phyloP scores from a whole-genome alignment of 768 basidiomycete genomes.

The Guyanaporus albipodus region DNA sequence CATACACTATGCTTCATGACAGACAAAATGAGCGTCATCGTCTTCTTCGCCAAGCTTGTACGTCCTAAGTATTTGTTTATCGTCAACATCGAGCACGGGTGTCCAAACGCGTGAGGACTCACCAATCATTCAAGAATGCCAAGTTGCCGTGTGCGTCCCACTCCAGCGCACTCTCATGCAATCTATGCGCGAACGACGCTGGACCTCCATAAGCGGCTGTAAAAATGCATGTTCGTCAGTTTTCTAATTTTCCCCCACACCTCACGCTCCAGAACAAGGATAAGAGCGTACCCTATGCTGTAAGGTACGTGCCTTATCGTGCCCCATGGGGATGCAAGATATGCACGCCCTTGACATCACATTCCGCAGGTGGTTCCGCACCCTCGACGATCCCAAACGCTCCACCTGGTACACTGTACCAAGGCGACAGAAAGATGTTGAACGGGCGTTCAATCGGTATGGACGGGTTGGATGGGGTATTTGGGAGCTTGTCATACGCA shows the following conservation, averaged over 20 bases:
- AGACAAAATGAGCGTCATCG: constrained; percentile 22
- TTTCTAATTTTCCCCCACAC: not conserved
- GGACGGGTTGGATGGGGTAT: constrained; percentile 2
- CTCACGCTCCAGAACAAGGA: not conserved
- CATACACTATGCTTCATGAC: constrained; percentile 64
- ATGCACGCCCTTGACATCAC: constrained; percentile 70
- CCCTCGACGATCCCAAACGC: constrained; percentile 71
- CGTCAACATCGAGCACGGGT: constrained; percentile 1
- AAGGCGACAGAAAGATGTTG: constrained; percentile 75
- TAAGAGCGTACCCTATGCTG: constrained; percentile 50
- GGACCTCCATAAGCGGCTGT: constrained; percentile 62
- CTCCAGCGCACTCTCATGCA: constrained; percentile 49
- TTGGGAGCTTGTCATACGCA: constrained; percentile 23
- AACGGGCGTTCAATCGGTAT: constrained; percentile 39
- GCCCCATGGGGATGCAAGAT: constrained; percentile 83
- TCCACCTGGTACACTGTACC: constrained; percentile 68
- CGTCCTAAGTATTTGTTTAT: constrained; percentile 46
- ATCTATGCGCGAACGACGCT: constrained; percentile 49
- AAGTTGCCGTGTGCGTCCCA: constrained; percentile 68
- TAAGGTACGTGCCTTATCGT: constrained; percentile 67
- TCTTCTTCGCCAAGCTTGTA: constrained; percentile 89
- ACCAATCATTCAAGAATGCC: constrained; percentile 82
- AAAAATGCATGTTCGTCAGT: not conserved
- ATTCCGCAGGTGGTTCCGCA: constrained; percentile 66
- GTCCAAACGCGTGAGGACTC: constrained; percentile 16